phyloP scores from a whole-genome alignment of 164 flowering plant species.

The Cinnamomum chago region DNA sequence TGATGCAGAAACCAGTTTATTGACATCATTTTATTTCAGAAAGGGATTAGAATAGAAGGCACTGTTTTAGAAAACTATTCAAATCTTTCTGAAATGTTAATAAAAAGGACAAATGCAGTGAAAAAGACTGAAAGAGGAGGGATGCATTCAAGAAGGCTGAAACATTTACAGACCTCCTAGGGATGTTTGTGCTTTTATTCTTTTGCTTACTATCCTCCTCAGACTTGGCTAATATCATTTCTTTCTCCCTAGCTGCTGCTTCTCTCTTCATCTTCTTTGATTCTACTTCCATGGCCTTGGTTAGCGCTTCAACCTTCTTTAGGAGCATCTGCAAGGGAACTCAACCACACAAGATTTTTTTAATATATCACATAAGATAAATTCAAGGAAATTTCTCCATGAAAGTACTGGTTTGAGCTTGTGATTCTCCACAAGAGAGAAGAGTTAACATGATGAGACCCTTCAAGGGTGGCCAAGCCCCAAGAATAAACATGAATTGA shows the following conservation, averaged over 20 bases:
- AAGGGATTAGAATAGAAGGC: neutral
- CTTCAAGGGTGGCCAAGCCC: neutral
- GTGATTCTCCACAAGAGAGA: neutral
- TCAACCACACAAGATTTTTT: neutral
- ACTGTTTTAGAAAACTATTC: neutral
- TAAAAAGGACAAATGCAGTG: neutral
- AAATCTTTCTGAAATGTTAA: neutral
- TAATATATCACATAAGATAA: too few relatives aligned
- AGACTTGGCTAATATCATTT: conserved; percentile 26
- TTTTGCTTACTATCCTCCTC: conserved; percentile 39
- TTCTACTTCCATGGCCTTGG: conserved; percentile 72
- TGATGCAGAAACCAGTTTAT: neutral
- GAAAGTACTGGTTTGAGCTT: neutral
- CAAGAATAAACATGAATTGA: neutral
- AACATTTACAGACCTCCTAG: conserved; percentile 38
- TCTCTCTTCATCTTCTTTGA: conserved; percentile 66
- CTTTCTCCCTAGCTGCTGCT: conserved; percentile 59
- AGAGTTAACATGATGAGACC: neutral
- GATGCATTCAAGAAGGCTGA: neutral
- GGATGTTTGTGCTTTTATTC: conserved; percentile 26
- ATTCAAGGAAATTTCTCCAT: neutral
- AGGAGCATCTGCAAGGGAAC: conserved; percentile 48
- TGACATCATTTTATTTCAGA: neutral
- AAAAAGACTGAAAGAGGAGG: neutral
- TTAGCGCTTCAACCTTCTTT: conserved; percentile 64